These are phyloP conservation scores for Phytophthora litchii DNA, from an alignment of 352 stramenopile species.

Conservation along the genomic window DNA sequence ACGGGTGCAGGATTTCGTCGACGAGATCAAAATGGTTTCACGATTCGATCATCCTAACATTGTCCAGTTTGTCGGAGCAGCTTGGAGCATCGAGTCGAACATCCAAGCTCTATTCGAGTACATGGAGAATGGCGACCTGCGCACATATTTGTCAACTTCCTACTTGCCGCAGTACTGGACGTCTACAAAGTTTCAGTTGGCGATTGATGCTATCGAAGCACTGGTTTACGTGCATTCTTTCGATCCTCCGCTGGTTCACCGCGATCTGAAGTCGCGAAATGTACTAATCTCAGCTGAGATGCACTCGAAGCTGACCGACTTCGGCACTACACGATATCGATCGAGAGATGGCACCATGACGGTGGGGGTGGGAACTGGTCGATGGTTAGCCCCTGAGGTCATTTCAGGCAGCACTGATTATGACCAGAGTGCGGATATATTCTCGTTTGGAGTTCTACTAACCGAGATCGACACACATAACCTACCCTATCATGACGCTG, in stretches of 20 bases:
- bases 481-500: slow-evolving; percentile 50
- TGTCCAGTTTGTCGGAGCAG: slow-evolving; percentile 46
- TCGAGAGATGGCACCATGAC: slow-evolving; percentile 46
- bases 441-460: slow-evolving; percentile 61
- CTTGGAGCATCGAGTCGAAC: slow-evolving; percentile 52
- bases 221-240: slow-evolving; percentile 54
- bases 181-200: slow-evolving; percentile 38
- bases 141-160: slow-evolving; percentile 29
- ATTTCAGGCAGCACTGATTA: slow-evolving; percentile 65
- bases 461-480: slow-evolving; percentile 63
- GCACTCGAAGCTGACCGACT: slow-evolving; percentile 39
- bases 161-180: slow-evolving; percentile 26
- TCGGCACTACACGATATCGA: slow-evolving; percentile 28
- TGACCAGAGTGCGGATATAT: slow-evolving; percentile 54
- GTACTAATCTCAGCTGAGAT: slow-evolving; percentile 34
- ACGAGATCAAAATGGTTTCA: slow-evolving; percentile 41
- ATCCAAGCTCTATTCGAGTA: slow-evolving; percentile 58
- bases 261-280: slow-evolving; percentile 46
- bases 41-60: slow-evolving; percentile 42
- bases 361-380: slow-evolving; percentile 52
- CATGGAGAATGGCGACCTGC: slow-evolving; percentile 55
- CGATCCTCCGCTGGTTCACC: slow-evolving; percentile 34
- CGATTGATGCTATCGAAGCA: slow-evolving; percentile 42
- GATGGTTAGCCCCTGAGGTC: slow-evolving; percentile 68
- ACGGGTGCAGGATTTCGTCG: slow-evolving; percentile 22